Conservation (phyloP, 164 flowering plant species). For the Cinnamomum chago region DNA sequence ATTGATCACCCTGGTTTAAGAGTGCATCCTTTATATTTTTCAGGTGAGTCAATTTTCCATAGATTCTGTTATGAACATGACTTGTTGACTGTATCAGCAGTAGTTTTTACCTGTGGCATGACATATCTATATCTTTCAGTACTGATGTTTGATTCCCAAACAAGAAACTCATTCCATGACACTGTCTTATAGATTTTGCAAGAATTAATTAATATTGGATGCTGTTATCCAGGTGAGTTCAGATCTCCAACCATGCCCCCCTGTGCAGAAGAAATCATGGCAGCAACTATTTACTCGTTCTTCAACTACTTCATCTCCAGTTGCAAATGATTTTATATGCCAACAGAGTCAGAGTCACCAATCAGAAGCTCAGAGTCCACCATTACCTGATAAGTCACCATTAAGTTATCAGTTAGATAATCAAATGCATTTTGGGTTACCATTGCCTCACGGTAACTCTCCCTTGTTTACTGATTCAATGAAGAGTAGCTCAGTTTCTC, state of each 20-base stretch:
- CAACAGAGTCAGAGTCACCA: constrained; percentile 46
- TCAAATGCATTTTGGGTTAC: constrained; percentile 55
- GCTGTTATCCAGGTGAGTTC: constrained; percentile 36
- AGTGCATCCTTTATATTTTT: too few relatives aligned
- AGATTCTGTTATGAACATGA: too few relatives aligned
- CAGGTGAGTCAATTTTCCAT: too few relatives aligned
- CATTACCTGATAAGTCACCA: constrained; percentile 29
- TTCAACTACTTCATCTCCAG: constrained; percentile 35
- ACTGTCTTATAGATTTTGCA: not conserved
- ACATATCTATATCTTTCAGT: too few relatives aligned
- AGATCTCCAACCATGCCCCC: constrained; percentile 40
- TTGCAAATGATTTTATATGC: constrained; percentile 38
- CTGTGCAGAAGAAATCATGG: constrained; percentile 76
- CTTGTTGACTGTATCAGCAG: too few relatives aligned
- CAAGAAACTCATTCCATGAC: too few relatives aligned
- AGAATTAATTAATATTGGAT: not conserved
- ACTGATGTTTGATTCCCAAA: too few relatives aligned
- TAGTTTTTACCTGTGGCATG: too few relatives aligned
- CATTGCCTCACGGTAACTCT: constrained; percentile 49
- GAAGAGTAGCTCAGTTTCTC: constrained; percentile 32
- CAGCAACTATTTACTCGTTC: constrained; percentile 82
- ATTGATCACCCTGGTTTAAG: too few relatives aligned
- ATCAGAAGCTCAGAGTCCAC: constrained; percentile 36
- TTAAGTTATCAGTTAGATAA: constrained; percentile 44
- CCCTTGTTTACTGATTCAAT: constrained; percentile 34